A percentile compares a stretch with the other conserved stretches of the same genome.
phyloP scores from a whole-genome alignment of 2,329 filamentous ascomycete species.

The Tolypocladium pustulatum region DNA sequence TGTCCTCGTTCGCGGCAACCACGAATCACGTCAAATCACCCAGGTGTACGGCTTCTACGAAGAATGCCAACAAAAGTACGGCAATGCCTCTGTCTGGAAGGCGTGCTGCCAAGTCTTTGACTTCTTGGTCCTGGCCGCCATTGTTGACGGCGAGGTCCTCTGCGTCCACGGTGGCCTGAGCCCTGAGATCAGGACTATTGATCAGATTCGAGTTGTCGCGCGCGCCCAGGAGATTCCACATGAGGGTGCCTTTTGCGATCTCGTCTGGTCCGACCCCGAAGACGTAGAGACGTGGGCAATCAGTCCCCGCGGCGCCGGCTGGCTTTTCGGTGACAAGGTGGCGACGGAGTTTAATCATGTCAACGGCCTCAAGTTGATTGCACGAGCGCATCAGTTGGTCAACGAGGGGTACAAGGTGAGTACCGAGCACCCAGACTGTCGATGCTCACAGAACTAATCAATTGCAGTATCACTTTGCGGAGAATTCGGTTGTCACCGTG shows the following conservation, averaged over 20 bases:
- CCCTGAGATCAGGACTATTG: conserved; percentile 89
- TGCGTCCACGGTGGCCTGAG: conserved; percentile 91
- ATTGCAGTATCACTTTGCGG: conserved; percentile 74
- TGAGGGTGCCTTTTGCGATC: conserved; percentile 94
- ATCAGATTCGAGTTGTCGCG: conserved; percentile 98
- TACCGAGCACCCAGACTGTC: conserved; percentile 3
- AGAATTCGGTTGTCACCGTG: conserved; percentile 93
- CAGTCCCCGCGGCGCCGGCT: conserved; percentile 89
- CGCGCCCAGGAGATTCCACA: conserved; percentile 96
- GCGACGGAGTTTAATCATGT: conserved; percentile 97
- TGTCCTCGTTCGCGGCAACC: conserved; percentile 92
- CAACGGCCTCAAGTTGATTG: conserved; percentile 89
- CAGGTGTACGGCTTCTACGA: conserved; percentile 99
- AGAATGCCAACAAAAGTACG: conserved; percentile 95
- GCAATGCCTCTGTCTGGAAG: conserved; percentile 99
- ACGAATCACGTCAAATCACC: conserved; percentile 94
- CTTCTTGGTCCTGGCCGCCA: conserved; percentile 89
- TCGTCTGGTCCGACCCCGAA: conserved; percentile 97
- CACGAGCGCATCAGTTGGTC: conserved; percentile 94
- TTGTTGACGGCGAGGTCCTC: conserved; percentile 96
- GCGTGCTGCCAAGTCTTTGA: conserved; percentile 99
- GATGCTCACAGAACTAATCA: conserved; percentile 14
- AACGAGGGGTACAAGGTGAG: conserved; percentile 93
- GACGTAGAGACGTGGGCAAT: conserved; percentile 95
- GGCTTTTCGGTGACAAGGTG: conserved; percentile 95